Base-by-base conservation (phyloP, 768 basidiomycete species). In the Lentinula aciculospora region DNA sequence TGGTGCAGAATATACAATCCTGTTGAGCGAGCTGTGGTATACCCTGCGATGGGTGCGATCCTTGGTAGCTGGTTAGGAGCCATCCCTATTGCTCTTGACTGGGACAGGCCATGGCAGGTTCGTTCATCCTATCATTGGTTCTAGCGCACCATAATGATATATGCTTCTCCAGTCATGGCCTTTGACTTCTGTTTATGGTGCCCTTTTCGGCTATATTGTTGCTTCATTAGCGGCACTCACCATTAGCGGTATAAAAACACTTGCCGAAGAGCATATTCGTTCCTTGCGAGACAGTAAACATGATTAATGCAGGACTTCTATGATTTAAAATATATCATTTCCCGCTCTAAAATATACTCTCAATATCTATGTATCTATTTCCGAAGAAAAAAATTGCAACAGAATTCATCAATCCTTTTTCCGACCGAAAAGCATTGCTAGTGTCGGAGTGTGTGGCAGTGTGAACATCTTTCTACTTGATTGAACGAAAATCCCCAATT, bases 101-200 rank as follows among this genome's bases (percentile, higher is more conserved):
- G 96, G 96, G 94, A 94, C 66, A 81, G 93, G 36, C 92, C 95
- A 6, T 98, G 95, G 95, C 96, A 98, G 88, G 94, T 91, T 54
- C 57, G 82, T 72, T 10, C 36, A 19, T 25, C 27, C 34, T 4
- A 39, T 1, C 3, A 28, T 37, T 53, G 15, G 8, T 23, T 55
- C 10, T 9, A 47, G 28, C 44, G 37, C 39, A 17, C 47, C 31
- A 46, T 25, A n/a, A 40, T 39, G 27, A 40, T 48, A 25, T 39
- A 60, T n/a, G 59, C 55, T 15, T 47, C n/a, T 47, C 9, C 58
- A 94, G 89, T 83, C 86, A 25, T 95, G 89, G 87, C 93, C 92
- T 12, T 74, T 94, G 56, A 87, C 89, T 1, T 85, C 89, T 12
- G 81, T 89, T 12, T 83, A 83, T 63, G 87, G 89, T 21, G 82